phyloP scores from a whole-genome alignment of 352 stramenopile species.

The Phytophthora cactorum region DNA sequence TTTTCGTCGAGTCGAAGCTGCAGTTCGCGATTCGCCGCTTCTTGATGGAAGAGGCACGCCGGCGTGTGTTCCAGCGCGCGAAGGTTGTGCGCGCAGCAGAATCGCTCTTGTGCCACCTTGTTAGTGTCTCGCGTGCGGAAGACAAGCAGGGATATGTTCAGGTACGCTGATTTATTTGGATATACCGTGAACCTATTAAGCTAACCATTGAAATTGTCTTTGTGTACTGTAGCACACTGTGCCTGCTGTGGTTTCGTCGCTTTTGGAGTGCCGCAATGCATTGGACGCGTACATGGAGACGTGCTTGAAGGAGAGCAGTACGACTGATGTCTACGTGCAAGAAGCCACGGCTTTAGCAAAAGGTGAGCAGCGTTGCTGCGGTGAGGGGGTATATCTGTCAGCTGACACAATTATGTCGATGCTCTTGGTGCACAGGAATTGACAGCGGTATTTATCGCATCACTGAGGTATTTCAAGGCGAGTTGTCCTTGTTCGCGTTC shows the following conservation, averaged over 20 bases:
- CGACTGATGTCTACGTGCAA: conserved; percentile 67
- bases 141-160: conserved; percentile 74
- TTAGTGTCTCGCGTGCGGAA: conserved; percentile 61
- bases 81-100: conserved; percentile 60
- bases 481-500: conserved; percentile 65
- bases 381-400: neutral
- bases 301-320: conserved; percentile 64
- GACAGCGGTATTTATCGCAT: conserved; percentile 85
- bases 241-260: conserved; percentile 67
- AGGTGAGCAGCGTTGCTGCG: conserved; percentile 39
- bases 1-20: conserved; percentile 54
- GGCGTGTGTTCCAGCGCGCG: conserved; percentile 47
- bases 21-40: conserved; percentile 71
- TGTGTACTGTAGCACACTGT: conserved; percentile 60
- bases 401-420: neutral
- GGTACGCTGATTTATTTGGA: conserved; percentile 38
- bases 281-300: conserved; percentile 75
- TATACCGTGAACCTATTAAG: neutral
- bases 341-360: conserved; percentile 62
- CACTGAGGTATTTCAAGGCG: conserved; percentile 67
- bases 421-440: conserved; percentile 45
- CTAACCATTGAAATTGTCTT: conserved; percentile 14
- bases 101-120: conserved; percentile 64
- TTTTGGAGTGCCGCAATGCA: conserved; percentile 70
- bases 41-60: conserved; percentile 55